These are phyloP conservation scores for Fallopia convolvulus DNA, from an alignment of 148 eudicot species.

Conservation along the genomic window DNA sequence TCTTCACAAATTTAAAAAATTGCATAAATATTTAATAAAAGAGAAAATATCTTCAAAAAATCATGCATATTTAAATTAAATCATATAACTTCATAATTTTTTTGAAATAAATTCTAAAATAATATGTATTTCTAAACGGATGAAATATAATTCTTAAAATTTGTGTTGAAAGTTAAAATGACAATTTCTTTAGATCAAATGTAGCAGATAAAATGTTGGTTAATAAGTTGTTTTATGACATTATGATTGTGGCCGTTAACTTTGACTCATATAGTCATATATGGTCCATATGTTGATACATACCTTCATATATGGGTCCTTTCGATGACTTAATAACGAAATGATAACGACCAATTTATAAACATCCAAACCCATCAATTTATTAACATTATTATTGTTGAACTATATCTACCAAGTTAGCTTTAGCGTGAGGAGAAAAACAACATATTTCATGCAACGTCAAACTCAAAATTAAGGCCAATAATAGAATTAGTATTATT, in stretches of 20 bases:
- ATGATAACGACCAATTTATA: constrained; percentile 5
- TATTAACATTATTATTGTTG: neutral
- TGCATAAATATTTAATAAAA: too few species aligned
- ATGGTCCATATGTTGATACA: neutral
- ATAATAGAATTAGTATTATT: neutral
- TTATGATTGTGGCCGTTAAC: neutral
- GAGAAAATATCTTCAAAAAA: too few species aligned
- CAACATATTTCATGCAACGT: neutral
- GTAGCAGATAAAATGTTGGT: neutral
- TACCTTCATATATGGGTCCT: neutral
- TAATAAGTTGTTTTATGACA: neutral
- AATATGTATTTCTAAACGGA: too few species aligned
- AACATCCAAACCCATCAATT: constrained; percentile 8
- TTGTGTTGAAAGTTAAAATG: too few species aligned
- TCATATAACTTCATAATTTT: too few species aligned
- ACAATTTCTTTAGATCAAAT: too few species aligned
- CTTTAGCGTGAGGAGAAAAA: neutral
- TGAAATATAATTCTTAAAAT: too few species aligned
- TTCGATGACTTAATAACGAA: neutral
- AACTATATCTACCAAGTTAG: neutral
- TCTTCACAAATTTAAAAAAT: too few species aligned
- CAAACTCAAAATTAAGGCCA: neutral
- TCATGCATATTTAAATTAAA: too few species aligned
- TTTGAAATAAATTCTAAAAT: too few species aligned
- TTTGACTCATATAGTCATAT: neutral